Evolutionary conservation across 2,329 filamentous ascomycete species (phyloP), one percentile per base, ranked within the genome.

Genomic region (Teratosphaeriaceae sp.): DNA sequence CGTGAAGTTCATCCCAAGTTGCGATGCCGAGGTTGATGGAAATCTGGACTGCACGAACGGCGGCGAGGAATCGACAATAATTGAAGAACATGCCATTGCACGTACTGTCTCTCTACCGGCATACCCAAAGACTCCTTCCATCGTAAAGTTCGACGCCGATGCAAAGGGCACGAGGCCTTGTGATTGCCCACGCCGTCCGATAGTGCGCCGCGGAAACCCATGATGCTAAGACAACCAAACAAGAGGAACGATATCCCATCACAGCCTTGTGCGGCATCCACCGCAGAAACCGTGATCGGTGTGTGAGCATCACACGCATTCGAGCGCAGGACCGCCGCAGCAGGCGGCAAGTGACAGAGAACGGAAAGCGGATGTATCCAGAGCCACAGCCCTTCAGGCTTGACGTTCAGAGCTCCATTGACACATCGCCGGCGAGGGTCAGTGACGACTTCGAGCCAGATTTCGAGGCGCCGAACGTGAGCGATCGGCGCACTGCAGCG

Each of bases 151-250:
- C 16, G 39, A 36, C 42, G 35, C 42, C 42, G 27, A 33, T 36
- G 35, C 42, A 33, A 44, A 38, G 33, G 24, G 16, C 22, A 35
- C 23, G 19, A 44, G 39, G 35, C 42, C 26, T 44, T 19, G 20
- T 19, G 26, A 9, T 27, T 26, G 15, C 20, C 42, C 21, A 21
- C 22, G 35, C 34, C 41, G 18, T 43, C 19, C 35, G n/a, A 8
- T 30, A 19, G 13, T 19, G 21, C 33, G 40, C 31, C 33, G 31
- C 33, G 19, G 18, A 35, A 33, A 34, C 22, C 39, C 35, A 38
- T 38, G 18, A 12, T 23, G 19, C 35, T 38, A 13, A 23, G 9
- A 38, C 35, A 38, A 24, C n/a, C n/a, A n/a, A n/a, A n/a, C 35
- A 38, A 38, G 20, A 23, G 21, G 22, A 38, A 38, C 19, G 35